Percentiles rank a stretch among this genome's conserved stretches.
Conservation (phyloP, 2,329 filamentous ascomycete genomes). For the Phialemonium atrogriseum region DNA sequence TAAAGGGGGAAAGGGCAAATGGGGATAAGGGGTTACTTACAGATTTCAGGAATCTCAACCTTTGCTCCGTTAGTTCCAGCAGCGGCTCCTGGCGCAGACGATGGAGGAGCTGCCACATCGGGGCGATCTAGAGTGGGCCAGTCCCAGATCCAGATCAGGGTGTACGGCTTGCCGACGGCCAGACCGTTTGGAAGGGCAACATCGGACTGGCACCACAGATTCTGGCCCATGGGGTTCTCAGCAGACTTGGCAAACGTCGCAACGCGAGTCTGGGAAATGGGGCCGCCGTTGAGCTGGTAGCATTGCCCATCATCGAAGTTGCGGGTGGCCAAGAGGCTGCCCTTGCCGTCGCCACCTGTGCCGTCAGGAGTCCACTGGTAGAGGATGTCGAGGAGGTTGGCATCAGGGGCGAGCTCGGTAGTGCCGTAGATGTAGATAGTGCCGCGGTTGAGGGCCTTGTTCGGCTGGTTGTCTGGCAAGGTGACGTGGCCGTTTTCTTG, state of each 20-base stretch:
- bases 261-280: constrained; percentile 52
- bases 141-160: constrained; percentile 95
- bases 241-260: constrained; percentile 40
- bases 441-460: constrained; percentile 58
- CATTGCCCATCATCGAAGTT: constrained; percentile 89
- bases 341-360: constrained; percentile 70
- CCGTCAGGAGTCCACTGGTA: constrained; percentile 71
- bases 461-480: constrained; percentile 42
- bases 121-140: constrained; percentile 58
- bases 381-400: constrained; percentile 56
- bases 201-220: constrained; percentile 75
- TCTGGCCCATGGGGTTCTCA: constrained; percentile 43
- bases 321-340: constrained; percentile 65
- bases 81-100: neutral
- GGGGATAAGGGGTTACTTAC: neutral
- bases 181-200: constrained; percentile 64
- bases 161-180: constrained; percentile 57
- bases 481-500: constrained; percentile 73
- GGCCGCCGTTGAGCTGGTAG: constrained; percentile 58
- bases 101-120: constrained; percentile 19
- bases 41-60: neutral
- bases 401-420: constrained; percentile 40
- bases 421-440: constrained; percentile 72
- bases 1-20: neutral
- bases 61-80: neutral